Base-by-base conservation (phyloP, 306 rosid species). In the Fragaria iinumae region DNA sequence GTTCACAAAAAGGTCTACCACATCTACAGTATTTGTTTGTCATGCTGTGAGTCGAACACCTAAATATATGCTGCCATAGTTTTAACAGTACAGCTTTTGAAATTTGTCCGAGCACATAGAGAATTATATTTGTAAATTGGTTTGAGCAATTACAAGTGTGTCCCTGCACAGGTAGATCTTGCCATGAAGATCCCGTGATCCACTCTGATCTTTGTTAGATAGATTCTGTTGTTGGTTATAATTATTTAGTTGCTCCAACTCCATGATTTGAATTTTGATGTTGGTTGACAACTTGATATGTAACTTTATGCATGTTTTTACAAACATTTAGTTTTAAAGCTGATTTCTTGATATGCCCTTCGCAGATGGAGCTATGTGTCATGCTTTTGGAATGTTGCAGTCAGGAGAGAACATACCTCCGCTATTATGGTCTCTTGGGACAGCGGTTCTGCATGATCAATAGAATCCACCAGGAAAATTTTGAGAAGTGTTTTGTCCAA, bases 371-470 rank as follows among this genome's bases (percentile, higher is more conserved):
- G 78, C 47, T 90, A 65, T 90, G 94, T 67, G 79, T 85, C 79
- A 89, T 93, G 94, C 90, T 93, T 82, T 80, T 89, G 88, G 94
- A 93, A 84, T 93, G 98, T 80, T 93, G 98, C 88, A 93, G 96
- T 70, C 96, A 93, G 85, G 98, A 90, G 84, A 85, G 94, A 85
- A 90, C 98, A 52, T 90, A 90, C 76, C 94, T 89, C 25, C 80
- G 94, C 47, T 90, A 92, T 76, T 95, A 95, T 80, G 98, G 97
- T 83, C 97, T 95, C 67, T 80, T 92, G 69, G 97, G 97, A 47
- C 97, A 90, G 87, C 87, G 97, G 1, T 92, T 92, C 87, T 92
- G 97, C 81, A 84, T 85, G 91, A 90, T 95, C 71, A 95, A 95
- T 86, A 92, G 91, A 82, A 90, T 90, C 25, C 79, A 90, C 79